Evolutionary conservation across 202 grass and related monocot genomes (phyloP), one percentile per base, ranked within the genome.

Genomic region (Cymbopogon flexuosus): DNA sequence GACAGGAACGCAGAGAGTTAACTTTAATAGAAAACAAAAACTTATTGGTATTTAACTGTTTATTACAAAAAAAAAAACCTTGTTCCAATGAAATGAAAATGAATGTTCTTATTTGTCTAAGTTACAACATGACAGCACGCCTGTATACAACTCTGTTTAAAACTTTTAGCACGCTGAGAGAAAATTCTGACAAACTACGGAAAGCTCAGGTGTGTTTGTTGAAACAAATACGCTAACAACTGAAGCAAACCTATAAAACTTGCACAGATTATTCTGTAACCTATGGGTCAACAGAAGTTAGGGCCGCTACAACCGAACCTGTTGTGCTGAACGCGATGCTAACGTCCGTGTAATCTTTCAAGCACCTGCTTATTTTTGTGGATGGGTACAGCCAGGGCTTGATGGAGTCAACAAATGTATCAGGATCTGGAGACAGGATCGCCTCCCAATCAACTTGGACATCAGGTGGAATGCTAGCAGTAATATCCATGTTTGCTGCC

Each of bases 361-460:
- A 82, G 76, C 69, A 80, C 54, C 73, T 86, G 88, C 84, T 95
- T 18, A 83, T 88, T 87, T 87, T 94, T 68, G 88, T 80, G 29
- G 92, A 86, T 62, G 92, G 84, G 72, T 95, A 93, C 59, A 95
- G 34, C 95, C 95, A 98, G 22, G 84, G 88, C 83, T 95, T 98
- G 49, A 95, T 41, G 0, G 73, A 58, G 0, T 90, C 74, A 39
- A 88, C 75, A 73, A 98, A 98, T 7, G 73, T 30, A 8, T 86
- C 84, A 1, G 84, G 84, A 12, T 89, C 89, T 6, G 88, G 62
- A 63, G 90, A 91, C 37, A 98, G 87, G 31, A 98, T 93, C 5
- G 92, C 95, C 75, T 98, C 95, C 95, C 95, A 98, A 76, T 98
- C 95, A 16, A 94, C 79, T 79, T 98, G 95, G 80, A 93, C 74